Evolutionary conservation across 176 grass and related monocot genomes (phyloP).

Genomic region (Oryza rufipogon): DNA sequence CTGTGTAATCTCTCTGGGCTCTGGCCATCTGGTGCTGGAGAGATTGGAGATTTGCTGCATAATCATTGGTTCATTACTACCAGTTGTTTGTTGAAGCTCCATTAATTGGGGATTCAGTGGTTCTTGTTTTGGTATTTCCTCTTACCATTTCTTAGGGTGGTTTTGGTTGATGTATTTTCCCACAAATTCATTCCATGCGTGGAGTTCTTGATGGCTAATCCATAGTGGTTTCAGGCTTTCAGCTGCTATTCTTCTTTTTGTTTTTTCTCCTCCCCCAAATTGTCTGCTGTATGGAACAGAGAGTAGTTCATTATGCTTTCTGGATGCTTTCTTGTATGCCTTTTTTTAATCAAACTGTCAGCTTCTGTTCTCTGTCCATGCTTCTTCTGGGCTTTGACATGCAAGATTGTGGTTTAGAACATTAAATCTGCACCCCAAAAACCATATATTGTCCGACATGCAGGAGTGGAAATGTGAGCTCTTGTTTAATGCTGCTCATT

Average conservation of each 20-base stretch:
- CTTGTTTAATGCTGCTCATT: not conserved
- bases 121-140: not conserved
- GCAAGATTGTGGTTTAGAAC: slow-evolving; percentile 10
- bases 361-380: not conserved
- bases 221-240: not conserved
- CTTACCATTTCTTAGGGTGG: not conserved
- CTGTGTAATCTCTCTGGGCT: not conserved
- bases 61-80: not conserved
- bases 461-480: slow-evolving; percentile 21
- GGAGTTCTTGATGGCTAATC: not conserved
- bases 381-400: slow-evolving; percentile 9
- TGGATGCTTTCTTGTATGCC: not conserved
- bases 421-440: slow-evolving; percentile 22
- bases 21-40: not conserved
- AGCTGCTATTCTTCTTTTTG: not conserved
- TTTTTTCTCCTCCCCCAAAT: not conserved
- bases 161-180: slow-evolving; percentile 15
- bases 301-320: not conserved
- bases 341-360: not conserved
- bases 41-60: not conserved
- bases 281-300: not conserved
- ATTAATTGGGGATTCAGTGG: slow-evolving; percentile 20
- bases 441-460: slow-evolving; percentile 3
- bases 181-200: not conserved
- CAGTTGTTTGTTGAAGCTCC: not conserved